Conservation (phyloP, 129 eudicot species). For the Mikania micrantha region DNA sequence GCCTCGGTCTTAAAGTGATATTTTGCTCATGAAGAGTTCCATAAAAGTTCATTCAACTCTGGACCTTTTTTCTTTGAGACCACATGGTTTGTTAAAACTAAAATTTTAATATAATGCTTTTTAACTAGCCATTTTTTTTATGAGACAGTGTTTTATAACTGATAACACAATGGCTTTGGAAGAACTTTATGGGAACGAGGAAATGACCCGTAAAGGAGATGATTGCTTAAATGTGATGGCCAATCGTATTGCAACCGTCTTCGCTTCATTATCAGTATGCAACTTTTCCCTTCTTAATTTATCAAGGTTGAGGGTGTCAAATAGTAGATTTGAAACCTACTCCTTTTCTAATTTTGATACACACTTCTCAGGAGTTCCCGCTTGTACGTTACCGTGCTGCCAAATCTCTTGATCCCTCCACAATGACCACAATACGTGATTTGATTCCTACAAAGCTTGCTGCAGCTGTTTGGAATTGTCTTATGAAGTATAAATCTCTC, state of each 20-base stretch:
- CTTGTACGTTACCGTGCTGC: conserved; percentile 96
- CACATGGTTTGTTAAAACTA: not conserved
- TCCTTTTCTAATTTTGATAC: not conserved
- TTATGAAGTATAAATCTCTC: conserved; percentile 64
- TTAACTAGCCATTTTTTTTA: conserved; percentile 13
- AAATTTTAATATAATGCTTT: not conserved
- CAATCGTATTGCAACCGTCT: conserved; percentile 76
- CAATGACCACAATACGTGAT: conserved; percentile 88
- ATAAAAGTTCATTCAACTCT: not conserved
- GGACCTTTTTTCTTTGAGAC: not conserved
- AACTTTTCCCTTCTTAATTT: conserved; percentile 1
- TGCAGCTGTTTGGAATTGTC: conserved; percentile 85
- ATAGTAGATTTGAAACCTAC: not conserved
- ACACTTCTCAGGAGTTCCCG: conserved; percentile 74
- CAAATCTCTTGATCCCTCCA: conserved; percentile 75
- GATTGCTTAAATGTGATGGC: conserved; percentile 75
- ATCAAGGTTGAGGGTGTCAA: not conserved
- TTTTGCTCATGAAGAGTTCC: conserved; percentile 1
- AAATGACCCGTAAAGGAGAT: conserved; percentile 54
- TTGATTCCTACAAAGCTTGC: conserved; percentile 90
- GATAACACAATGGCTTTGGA: conserved; percentile 70
- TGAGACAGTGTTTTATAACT: conserved; percentile 68
- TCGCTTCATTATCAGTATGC: conserved; percentile 85
- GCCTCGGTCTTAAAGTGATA: not conserved
- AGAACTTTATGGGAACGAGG: conserved; percentile 83